Evolutionary conservation across 768 basidiomycete genomes (phyloP).

Genomic region (Tricholoma sp.): DNA sequence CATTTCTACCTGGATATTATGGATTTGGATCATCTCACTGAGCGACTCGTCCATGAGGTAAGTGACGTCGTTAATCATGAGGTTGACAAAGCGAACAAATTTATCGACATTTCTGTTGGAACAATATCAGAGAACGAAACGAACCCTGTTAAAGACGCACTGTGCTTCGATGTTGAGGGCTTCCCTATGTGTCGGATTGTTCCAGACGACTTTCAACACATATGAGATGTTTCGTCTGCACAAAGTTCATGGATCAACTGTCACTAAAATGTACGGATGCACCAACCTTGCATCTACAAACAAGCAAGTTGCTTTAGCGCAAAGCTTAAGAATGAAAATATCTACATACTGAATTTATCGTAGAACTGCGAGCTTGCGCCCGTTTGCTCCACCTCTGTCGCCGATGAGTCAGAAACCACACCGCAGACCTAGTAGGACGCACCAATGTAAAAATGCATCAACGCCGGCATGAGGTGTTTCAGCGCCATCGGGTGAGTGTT

Average conservation of each 20-base stretch:
- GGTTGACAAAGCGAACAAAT: conserved; percentile 93
- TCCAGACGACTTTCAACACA: conserved; percentile 87
- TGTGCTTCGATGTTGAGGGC: conserved; percentile 76
- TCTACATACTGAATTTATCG: conserved; percentile 88
- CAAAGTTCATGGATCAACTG: not conserved
- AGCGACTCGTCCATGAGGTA: conserved; percentile 97
- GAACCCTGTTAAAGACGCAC: conserved; percentile 33
- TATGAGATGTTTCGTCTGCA: conserved; percentile 78
- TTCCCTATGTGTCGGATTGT: conserved; percentile 83
- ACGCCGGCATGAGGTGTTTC: conserved; percentile 82
- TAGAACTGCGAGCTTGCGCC: conserved; percentile 98
- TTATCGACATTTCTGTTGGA: conserved; percentile 76
- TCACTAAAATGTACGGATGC: not conserved
- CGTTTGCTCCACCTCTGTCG: conserved; percentile 90
- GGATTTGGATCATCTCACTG: conserved; percentile 83
- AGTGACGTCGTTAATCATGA: conserved; percentile 99
- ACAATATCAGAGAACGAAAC: not conserved
- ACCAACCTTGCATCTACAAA: conserved; percentile 48
- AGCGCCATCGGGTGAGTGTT: conserved; percentile 83
- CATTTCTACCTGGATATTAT: conserved; percentile 84
- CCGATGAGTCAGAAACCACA: not conserved
- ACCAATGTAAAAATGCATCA: conserved; percentile 97
- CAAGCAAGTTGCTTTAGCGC: conserved; percentile 3
- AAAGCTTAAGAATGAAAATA: conserved; percentile 1
- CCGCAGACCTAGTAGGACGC: conserved; percentile 13